Evolutionary conservation across 306 rosid genomes (phyloP), one percentile per base, ranked within the genome.

Genomic region (Rosa lucieae): DNA sequence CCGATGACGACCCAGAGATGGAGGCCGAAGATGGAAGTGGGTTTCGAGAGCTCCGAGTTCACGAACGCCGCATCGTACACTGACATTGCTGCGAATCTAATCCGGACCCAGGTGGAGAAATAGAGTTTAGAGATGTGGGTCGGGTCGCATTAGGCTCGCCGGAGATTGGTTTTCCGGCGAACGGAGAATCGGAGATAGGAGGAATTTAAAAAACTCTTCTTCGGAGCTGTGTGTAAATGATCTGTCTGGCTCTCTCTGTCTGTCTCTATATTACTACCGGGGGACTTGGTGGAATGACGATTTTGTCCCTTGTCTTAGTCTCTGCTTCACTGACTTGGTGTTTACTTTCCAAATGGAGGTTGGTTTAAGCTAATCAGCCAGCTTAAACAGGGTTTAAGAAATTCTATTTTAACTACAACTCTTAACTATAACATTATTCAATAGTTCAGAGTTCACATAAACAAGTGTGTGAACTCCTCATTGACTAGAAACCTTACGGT

Each of bases 1-100:
- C 98, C 99, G 77, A 96, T 91, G 46, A 96, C 89, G 5, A 96
- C 97, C 99, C 99, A 96, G 4, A 96, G 87, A 21, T 89, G 93
- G 48, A 96, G 98, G 3, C 99, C 98, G 81, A 96, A 96, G 74
- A 96, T 88, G 20, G 98, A 89, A 3, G 99, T 96, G 76, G 79
- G 86, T 40, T 93, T 96, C 0, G 99, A 88, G 14, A 93, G 96
- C 87, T 91, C 80, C 6, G 97, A 82, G 79, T 91, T 82, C 55
- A 96, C 85, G 70, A 95, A 95, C 12, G 98, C 91, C 11, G 91
- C 94, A 52, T 91, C 94, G 82, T 93, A 96, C 2, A 96, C 73
- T 20, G 99, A 86, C 99, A 96, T 91, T 5, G 5, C 67, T 12
- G 20, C 21, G 32, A 12, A 42, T 35, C 10, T 20, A 29, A 62